Base-by-base conservation (phyloP, 176 grass and related monocot genomes). In the Carex parvula region DNA sequence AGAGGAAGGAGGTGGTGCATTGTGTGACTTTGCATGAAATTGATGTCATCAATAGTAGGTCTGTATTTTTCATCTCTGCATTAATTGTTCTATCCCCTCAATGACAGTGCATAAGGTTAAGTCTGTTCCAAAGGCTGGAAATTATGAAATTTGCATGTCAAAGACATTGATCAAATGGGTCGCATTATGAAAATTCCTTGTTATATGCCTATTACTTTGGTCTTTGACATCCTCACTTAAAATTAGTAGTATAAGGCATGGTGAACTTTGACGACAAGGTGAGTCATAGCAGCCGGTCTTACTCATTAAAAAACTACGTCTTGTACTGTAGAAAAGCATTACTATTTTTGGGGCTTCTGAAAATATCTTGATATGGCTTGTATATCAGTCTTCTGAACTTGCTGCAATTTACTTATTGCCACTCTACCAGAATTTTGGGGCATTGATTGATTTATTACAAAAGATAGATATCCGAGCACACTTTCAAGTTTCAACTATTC, bases 11-110 rank as follows among this genome's bases (percentile, higher is more conserved):
- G 88, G 93, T 99, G 2, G 93, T 99, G 83, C 96, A 99, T 60
- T 99, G 96, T 57, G 93, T 99, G 29, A 92, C 93, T 35, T 88
- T 95, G 59, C 96, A 95, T 83, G 96, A 99, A 86, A 99, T 99
- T 57, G 96, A 99, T 84, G 96, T 99, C 81, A 99, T 99, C 80
- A 95, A 99, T 84, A 99, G 93, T 88, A 84, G 96, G 96, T 95
- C 62, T 85, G 11, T 80, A 26, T 60, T n/a, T 63, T 58, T 1
- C 58, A 16, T 82, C 78, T 84, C 86, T 14, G 26, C 15, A 18
- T 60, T 2, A 70, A 2, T 48, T 63, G 44, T 46, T 44, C 3
- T 14, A 85, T 12, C 44, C 56, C 29, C 18, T n/a, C 32, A 67
- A 3, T 35, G 5, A 67, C 12, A 16, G 26, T 37, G 5, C 64